Base-by-base conservation (phyloP, 305 asterid genomes). In the Solanum hybrid region DNA sequence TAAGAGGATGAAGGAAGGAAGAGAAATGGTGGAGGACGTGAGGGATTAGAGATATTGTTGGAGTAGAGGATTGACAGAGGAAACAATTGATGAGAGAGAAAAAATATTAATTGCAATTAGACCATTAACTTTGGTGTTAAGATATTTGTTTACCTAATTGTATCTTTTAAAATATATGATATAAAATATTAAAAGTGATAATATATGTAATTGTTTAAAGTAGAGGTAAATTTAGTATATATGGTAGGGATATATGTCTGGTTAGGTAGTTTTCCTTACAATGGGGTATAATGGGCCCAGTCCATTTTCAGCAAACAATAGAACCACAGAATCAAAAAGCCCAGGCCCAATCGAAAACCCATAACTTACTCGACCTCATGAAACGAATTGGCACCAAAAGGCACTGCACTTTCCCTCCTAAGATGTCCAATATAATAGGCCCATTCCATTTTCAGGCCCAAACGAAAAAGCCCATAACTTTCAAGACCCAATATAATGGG, bases 401-500 rank as follows among this genome's bases (percentile, higher is more conserved):
- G 8, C 11, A 75, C 86, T 3, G 51, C 17, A 6, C 3, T 84
- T 91, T 93, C 94, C 94, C 93, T 89, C 95, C 94, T 89, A 93
- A 91, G 38, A 31, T 36, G 41, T 11, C 61, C 77, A 31, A 20
- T 61, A 61, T 61, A 57, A 20, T 7, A 22, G 72, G 10, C 26
- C 72, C 72, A 61, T 22, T 20, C 26, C 26, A 61, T 61, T 61
- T 61, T 51, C 68, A 51, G 68, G 68, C 68, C 68, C 68, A 51
- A 51, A 5, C 9, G n/a, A 51, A 57, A 2, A 61, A 7, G 72
- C 11, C 72, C 72, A 61, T 20, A 20, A 20, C 26, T 61, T 17
- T 79, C 45, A 9, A 10, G 5, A 79, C 17, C 38, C 31, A 20
- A 20, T 22, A 34, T 26, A 22, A 22, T 22, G 51, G 84, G 39